A percentile compares a stretch with the other conserved stretches of the same genome.
Evolutionary conservation across 1,139 yeast genomes (phyloP).

Genomic region (Suhomyces coccinellae): DNA sequence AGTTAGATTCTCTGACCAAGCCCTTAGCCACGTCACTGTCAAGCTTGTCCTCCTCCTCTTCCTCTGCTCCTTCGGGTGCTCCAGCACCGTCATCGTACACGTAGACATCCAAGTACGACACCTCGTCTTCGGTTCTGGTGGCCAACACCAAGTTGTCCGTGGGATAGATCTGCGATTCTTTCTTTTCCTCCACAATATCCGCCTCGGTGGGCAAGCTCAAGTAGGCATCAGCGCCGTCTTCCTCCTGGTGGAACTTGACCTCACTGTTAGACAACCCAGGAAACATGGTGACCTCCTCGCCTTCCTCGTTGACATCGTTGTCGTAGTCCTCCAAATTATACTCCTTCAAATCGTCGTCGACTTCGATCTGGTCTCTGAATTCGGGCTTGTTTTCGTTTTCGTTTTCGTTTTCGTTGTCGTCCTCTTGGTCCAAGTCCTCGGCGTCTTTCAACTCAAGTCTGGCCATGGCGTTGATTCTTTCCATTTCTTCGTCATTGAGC

Average conservation of each 20-base stretch:
- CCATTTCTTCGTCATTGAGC: slow-evolving; percentile 89
- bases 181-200: slow-evolving; percentile 69
- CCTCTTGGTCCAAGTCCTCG: slow-evolving; percentile 58
- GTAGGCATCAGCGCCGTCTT: slow-evolving; percentile 70
- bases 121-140: slow-evolving; percentile 94
- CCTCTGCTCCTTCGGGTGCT: slow-evolving; percentile 59
- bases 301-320: slow-evolving; percentile 55
- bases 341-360: slow-evolving; percentile 84
- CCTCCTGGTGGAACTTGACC: slow-evolving; percentile 51
- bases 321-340: slow-evolving; percentile 86
- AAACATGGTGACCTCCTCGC: slow-evolving; percentile 59
- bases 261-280: slow-evolving; percentile 62
- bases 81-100: slow-evolving; percentile 95
- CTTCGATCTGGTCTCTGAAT: slow-evolving; percentile 54
- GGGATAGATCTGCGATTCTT: slow-evolving; percentile 83
- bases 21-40: slow-evolving; percentile 72
- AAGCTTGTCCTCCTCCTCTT: slow-evolving; percentile 60
- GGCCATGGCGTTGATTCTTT: slow-evolving; percentile 83
- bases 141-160: slow-evolving; percentile 88
- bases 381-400: slow-evolving; percentile 18
- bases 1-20: slow-evolving; percentile 64
- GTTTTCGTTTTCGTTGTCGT: slow-evolving; percentile 36
- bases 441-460: slow-evolving; percentile 79
- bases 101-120: slow-evolving; percentile 88
- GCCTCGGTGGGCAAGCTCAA: slow-evolving; percentile 69